phyloP scores from a whole-genome alignment of 2,329 filamentous ascomycete genomes.

The Parafenestella ontariensis region DNA sequence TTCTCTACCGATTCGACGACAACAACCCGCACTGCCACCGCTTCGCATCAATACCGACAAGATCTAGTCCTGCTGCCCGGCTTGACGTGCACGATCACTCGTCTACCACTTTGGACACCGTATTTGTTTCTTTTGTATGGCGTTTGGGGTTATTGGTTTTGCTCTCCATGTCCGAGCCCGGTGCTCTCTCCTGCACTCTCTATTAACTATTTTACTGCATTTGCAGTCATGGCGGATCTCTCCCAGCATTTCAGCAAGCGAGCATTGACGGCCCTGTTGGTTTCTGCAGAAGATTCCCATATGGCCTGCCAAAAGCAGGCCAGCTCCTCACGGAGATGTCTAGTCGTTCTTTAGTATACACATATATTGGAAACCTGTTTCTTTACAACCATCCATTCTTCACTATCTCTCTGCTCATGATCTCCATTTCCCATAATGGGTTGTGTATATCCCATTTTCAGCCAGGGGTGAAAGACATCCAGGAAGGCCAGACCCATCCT shows the following conservation, averaged over 20 bases:
- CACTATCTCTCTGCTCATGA: neutral
- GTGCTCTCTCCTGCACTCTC: neutral
- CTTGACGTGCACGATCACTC: neutral
- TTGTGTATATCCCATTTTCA: neutral
- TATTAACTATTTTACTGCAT: neutral
- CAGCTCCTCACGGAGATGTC: neutral
- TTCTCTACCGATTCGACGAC: no score
- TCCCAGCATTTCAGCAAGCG: constrained; percentile 6
- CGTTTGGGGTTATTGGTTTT: neutral
- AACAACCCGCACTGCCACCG: no score
- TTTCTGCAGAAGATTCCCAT: neutral
- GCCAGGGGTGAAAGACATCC: neutral
- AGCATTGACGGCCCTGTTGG: neutral
- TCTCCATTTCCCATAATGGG: neutral
- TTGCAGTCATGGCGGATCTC: neutral
- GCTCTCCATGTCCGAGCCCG: neutral
- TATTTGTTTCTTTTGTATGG: neutral
- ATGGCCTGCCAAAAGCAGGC: neutral
- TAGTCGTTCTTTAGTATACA: neutral
- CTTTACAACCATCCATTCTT: no score
- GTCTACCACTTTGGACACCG: neutral
- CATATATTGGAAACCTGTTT: neutral
- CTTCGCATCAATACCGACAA: no score
- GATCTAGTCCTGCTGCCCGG: no score
- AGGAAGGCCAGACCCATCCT: neutral